These are phyloP conservation scores for Reticulascus tulasneorum DNA, from an alignment of 2,329 filamentous ascomycete genomes.

Conservation along the genomic window DNA sequence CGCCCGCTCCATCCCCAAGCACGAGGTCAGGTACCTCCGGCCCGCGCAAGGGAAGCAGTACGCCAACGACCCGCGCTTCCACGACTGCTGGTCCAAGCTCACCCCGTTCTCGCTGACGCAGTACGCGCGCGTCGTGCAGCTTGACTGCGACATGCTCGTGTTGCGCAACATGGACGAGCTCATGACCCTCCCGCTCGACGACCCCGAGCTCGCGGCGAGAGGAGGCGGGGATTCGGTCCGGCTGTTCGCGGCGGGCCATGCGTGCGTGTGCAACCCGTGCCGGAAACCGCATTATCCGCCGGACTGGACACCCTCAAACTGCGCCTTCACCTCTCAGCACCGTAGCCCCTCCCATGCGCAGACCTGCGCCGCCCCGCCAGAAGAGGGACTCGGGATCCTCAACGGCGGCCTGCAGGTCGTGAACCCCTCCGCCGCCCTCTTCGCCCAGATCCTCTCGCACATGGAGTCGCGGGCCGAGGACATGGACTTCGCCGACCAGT, in stretches of 20 bases:
- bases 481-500: slow-evolving; percentile 59
- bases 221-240: no score
- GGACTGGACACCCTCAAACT: slow-evolving; percentile 59
- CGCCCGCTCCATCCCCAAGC: slow-evolving; percentile 63
- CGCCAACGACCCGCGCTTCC: slow-evolving; percentile 75
- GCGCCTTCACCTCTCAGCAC: slow-evolving; percentile 56
- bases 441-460: slow-evolving; percentile 45
- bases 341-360: slow-evolving; percentile 42
- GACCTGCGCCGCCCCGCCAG: slow-evolving; percentile 38
- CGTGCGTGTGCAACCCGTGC: slow-evolving; percentile 82
- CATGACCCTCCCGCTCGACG: slow-evolving; percentile 75
- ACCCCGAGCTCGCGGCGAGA: slow-evolving; percentile 19
- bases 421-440: slow-evolving; percentile 44
- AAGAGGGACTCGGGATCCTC: slow-evolving; percentile 42
- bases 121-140: slow-evolving; percentile 75
- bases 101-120: slow-evolving; percentile 71
- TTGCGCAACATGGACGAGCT: slow-evolving; percentile 85
- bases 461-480: slow-evolving; percentile 43
- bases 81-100: slow-evolving; percentile 88
- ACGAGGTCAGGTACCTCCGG: slow-evolving; percentile 68
- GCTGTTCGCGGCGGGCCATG: slow-evolving; percentile 80
- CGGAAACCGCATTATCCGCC: slow-evolving; percentile 73
- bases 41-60: slow-evolving; percentile 65
- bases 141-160: slow-evolving; percentile 87
- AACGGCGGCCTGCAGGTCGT: slow-evolving; percentile 57